Conservation (phyloP, 139 green algal species). For the Chlorella sp. region DNA sequence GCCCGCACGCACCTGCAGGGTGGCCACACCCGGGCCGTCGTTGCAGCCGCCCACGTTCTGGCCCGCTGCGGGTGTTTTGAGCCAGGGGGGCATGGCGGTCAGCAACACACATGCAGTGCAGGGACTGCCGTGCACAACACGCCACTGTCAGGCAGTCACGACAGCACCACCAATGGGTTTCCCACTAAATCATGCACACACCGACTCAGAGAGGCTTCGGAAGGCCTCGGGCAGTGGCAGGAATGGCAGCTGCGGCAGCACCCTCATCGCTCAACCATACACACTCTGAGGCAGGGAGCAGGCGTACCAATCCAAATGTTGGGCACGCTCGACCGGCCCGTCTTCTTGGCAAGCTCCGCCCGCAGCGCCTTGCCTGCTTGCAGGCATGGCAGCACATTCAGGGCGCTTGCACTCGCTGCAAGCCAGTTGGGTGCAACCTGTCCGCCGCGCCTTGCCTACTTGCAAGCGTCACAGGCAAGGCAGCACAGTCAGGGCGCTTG, state of each 20-base stretch:
- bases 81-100: neutral
- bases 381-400: too few relatives aligned
- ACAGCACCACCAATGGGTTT: too few relatives aligned
- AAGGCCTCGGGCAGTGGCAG: neutral
- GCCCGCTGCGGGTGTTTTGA: neutral
- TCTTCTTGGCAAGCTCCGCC: slow-evolving; percentile 54
- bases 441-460: too few relatives aligned
- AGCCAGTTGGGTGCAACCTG: too few relatives aligned
- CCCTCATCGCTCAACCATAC: neutral
- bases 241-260: neutral
- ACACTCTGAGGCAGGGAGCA: slow-evolving; percentile 6
- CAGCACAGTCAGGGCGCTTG: too few relatives aligned
- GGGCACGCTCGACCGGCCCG: slow-evolving; percentile 64
- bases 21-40: slow-evolving; percentile 70
- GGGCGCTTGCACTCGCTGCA: too few relatives aligned
- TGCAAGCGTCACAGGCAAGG: too few relatives aligned
- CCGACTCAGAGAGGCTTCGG: neutral
- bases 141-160: neutral
- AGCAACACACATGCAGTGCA: too few relatives aligned
- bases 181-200: too few relatives aligned
- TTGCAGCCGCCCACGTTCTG: slow-evolving; percentile 68
- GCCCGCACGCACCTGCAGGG: slow-evolving; percentile 41
- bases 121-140: too few relatives aligned
- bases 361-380: slow-evolving; percentile 55
- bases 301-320: slow-evolving; percentile 65